Conservation (phyloP, 805 yeast species). For the Candida bentonensis region DNA sequence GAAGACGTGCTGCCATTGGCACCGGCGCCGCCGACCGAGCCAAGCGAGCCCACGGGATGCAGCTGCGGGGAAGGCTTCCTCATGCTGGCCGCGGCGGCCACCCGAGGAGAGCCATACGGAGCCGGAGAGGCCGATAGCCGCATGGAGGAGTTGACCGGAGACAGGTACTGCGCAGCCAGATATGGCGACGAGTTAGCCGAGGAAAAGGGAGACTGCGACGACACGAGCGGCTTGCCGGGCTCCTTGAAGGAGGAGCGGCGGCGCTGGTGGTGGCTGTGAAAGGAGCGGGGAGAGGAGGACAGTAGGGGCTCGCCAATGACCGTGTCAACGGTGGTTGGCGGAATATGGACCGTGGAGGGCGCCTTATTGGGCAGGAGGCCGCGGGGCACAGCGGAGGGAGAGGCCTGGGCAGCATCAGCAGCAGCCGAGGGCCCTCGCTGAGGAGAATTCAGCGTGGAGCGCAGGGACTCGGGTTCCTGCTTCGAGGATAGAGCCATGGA, state of each 20-base stretch:
- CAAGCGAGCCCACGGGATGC: not conserved
- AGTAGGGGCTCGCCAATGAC: not conserved
- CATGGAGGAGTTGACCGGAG: not conserved
- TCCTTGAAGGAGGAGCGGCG: conserved; percentile 1
- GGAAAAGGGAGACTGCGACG: not conserved
- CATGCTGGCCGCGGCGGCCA: too few relatives aligned
- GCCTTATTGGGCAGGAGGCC: not conserved
- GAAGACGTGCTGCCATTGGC: not conserved
- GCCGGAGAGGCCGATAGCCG: not conserved
- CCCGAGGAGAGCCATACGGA: not conserved
- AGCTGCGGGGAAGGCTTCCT: not conserved
- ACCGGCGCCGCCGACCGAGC: not conserved
- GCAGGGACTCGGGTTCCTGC: not conserved
- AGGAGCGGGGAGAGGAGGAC: not conserved
- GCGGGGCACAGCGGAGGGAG: not conserved
- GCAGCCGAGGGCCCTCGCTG: too few relatives aligned
- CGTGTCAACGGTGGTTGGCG: not conserved
- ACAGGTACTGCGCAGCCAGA: not conserved
- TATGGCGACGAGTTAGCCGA: not conserved
- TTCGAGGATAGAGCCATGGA: not conserved
- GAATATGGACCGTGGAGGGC: not conserved
- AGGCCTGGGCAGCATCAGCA: not conserved
- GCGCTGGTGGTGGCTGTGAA: conserved; percentile 2
- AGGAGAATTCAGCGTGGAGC: not conserved
- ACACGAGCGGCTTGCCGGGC: conserved; percentile 1